Conservation (phyloP, 2,329 filamentous ascomycete genomes). For the Lasiodiplodia theobromae region DNA sequence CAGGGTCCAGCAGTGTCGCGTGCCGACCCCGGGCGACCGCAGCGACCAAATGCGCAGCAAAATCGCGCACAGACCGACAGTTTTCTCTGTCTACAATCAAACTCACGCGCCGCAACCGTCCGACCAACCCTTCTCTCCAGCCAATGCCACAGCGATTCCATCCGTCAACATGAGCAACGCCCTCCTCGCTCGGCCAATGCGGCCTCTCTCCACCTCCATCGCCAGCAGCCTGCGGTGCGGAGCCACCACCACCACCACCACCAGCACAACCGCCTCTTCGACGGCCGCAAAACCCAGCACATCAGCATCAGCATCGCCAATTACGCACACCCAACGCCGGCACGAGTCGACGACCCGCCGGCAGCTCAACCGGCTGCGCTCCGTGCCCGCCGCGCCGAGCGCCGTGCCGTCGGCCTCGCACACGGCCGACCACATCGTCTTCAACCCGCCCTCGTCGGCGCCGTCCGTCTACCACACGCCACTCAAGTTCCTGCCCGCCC, state of each 20-base stretch:
- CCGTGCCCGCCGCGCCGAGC: slow-evolving; percentile 11
- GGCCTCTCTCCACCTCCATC: slow-evolving; percentile 28
- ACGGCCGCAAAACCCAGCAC: slow-evolving; percentile 13
- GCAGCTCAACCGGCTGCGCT: slow-evolving; percentile 10
- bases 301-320: slow-evolving; percentile 3
- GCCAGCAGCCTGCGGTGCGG: slow-evolving; percentile 8
- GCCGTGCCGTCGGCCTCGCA: slow-evolving; percentile 8
- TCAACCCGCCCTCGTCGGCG: slow-evolving; percentile 70
- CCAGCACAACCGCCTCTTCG: background rate
- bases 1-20: slow-evolving; percentile 3
- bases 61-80: slow-evolving; percentile 17
- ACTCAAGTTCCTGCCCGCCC: slow-evolving; percentile 66
- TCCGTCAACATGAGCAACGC: slow-evolving; percentile 28
- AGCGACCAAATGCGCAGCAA: background rate
- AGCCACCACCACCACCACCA: slow-evolving; percentile 11
- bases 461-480: slow-evolving; percentile 71
- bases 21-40: slow-evolving; percentile 5
- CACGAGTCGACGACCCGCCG: slow-evolving; percentile 27
- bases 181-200: slow-evolving; percentile 23
- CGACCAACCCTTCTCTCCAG: background rate
- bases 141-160: slow-evolving; percentile 19
- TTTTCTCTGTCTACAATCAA: slow-evolving; percentile 15
- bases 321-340: slow-evolving; percentile 12
- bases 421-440: slow-evolving; percentile 63
- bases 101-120: slow-evolving; percentile 6